phyloP scores from a whole-genome alignment of 805 yeast genomes.

The Vanderwaltozyma polyspora region DNA sequence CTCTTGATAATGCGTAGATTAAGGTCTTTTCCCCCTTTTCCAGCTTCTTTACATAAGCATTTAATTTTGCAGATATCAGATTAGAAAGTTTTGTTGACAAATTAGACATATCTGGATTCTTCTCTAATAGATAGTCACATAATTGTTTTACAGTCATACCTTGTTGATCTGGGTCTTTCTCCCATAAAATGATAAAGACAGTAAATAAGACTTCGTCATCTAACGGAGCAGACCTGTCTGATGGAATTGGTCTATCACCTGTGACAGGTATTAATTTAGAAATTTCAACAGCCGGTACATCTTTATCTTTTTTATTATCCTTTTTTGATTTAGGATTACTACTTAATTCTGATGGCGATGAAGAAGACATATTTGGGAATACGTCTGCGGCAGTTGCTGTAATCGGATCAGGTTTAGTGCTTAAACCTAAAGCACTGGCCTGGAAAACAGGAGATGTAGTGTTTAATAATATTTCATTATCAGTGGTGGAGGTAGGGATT shows the following conservation, averaged over 20 bases:
- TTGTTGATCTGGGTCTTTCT: constrained; percentile 52
- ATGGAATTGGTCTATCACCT: constrained; percentile 63
- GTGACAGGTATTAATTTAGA: constrained; percentile 74
- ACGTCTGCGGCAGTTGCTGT: constrained; percentile 3
- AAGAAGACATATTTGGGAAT: neutral
- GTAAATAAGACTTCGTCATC: constrained; percentile 68
- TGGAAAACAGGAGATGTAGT: constrained; percentile 26
- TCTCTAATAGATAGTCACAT: constrained; percentile 61
- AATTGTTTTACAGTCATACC: constrained; percentile 89
- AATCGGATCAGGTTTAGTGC: constrained; percentile 4
- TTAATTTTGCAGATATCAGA: constrained; percentile 68
- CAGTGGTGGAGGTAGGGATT: constrained; percentile 31
- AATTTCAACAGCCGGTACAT: constrained; percentile 28
- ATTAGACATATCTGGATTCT: constrained; percentile 77
- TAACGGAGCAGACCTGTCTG: constrained; percentile 41
- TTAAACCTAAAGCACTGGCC: constrained; percentile 18
- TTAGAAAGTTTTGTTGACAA: constrained; percentile 72
- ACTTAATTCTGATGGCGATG: neutral
- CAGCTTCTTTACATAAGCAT: constrained; percentile 75
- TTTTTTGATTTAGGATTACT: constrained; percentile 5
- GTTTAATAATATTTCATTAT: constrained; percentile 25
- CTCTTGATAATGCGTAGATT: constrained; percentile 67
- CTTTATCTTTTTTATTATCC: constrained; percentile 14
- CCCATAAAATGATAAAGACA: constrained; percentile 60
- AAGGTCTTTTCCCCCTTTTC: constrained; percentile 71